Evolutionary conservation across 768 basidiomycete species (phyloP).

Genomic region (Nevesoporus exiguus): DNA sequence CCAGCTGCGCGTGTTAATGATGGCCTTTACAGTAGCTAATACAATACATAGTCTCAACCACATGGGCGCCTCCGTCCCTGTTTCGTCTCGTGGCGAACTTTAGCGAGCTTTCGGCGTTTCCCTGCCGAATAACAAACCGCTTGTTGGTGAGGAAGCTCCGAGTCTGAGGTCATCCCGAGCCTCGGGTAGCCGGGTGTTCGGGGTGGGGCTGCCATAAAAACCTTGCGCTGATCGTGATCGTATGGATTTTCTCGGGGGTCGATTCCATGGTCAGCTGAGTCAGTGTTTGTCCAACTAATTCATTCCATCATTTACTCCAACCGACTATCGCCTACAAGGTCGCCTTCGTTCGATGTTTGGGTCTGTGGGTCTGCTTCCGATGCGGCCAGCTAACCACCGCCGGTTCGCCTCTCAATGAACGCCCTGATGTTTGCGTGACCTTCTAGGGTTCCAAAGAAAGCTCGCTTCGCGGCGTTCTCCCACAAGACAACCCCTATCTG

Average conservation of each 20-base stretch:
- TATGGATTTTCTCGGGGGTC: neutral
- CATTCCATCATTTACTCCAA: neutral
- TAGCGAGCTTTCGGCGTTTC: neutral
- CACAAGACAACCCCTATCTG: slow-evolving; percentile 80
- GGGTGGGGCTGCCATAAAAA: neutral
- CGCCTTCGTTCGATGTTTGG: slow-evolving; percentile 2
- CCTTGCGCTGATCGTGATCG: slow-evolving; percentile 14
- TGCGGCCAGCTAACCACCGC: slow-evolving; percentile 28
- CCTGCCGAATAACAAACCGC: slow-evolving; percentile 10
- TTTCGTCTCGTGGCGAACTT: neutral
- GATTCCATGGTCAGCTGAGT: neutral
- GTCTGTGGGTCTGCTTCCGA: neutral
- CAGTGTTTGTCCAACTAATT: neutral
- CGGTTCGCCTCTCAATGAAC: slow-evolving; percentile 72
- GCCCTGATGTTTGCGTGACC: slow-evolving; percentile 76
- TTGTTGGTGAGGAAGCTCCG: no score
- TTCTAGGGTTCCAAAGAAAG: slow-evolving; percentile 79
- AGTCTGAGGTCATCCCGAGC: slow-evolving; percentile 18
- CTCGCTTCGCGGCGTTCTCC: slow-evolving; percentile 70
- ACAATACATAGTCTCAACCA: neutral
- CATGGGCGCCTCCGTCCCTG: neutral
- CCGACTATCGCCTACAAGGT: slow-evolving; percentile 7
- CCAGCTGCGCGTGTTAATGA: slow-evolving; percentile 14
- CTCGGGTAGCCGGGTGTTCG: slow-evolving; percentile 4
- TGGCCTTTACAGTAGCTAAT: slow-evolving; percentile 12